Conservation (phyloP, 257 asterid genomes). For the Nicotiana undulata region DNA sequence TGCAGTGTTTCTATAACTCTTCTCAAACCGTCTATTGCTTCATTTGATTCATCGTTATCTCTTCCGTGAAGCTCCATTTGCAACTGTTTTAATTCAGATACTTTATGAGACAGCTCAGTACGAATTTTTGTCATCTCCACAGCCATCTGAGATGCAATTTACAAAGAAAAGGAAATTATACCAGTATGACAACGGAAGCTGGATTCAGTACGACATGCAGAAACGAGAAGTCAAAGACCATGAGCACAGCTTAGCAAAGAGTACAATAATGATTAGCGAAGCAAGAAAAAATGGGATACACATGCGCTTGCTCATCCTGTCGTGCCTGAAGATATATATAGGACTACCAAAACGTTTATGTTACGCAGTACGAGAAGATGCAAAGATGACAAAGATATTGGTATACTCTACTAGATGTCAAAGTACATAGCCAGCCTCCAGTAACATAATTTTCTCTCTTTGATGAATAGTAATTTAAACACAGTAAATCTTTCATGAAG, state of each 20-base stretch:
- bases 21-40: conserved; percentile 41
- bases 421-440: background rate
- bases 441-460: background rate
- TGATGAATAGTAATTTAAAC: background rate
- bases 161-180: background rate
- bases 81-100: conserved; percentile 52
- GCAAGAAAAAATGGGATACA: background rate
- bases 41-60: conserved; percentile 37
- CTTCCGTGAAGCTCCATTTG: conserved; percentile 52
- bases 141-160: conserved; percentile 39
- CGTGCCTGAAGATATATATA: background rate
- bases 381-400: background rate
- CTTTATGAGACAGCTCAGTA: conserved; percentile 58
- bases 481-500: background rate
- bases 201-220: conserved; percentile 2
- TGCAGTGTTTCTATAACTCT: conserved; percentile 43
- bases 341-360: background rate
- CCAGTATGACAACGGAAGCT: background rate
- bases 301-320: background rate
- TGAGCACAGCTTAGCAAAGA: background rate
- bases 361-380: background rate
- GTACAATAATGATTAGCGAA: background rate
- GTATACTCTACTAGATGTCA: background rate
- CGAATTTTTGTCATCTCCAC: conserved; percentile 43
- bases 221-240: background rate